Conservation (phyloP, 352 stramenopile genomes). For the Salisapilia sapeloensis region DNA sequence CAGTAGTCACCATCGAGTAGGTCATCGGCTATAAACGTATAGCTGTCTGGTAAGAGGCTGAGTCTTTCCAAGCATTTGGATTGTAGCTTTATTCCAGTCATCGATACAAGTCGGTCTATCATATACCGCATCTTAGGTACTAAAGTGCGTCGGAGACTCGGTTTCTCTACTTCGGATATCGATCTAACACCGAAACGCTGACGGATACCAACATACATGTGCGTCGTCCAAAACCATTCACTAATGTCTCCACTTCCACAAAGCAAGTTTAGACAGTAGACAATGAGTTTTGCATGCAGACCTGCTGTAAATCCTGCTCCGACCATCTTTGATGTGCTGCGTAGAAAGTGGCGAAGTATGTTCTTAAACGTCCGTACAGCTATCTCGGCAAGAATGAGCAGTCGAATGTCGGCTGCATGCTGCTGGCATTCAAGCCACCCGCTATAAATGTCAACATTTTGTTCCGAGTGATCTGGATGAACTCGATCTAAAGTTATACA, state of each 20-base stretch:
- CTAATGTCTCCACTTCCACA: conserved; percentile 35
- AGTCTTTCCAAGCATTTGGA: conserved; percentile 20
- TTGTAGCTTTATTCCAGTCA: conserved; percentile 41
- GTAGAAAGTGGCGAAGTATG: conserved; percentile 58
- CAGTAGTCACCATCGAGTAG: conserved; percentile 17
- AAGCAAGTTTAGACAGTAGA: conserved; percentile 49
- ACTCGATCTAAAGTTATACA: conserved; percentile 39
- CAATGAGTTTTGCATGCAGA: conserved; percentile 24
- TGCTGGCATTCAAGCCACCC: conserved; percentile 42
- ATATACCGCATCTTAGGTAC: conserved; percentile 31
- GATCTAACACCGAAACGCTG: conserved; percentile 44
- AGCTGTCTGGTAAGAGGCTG: conserved; percentile 28
- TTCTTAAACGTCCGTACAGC: conserved; percentile 79
- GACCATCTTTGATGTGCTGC: conserved; percentile 11
- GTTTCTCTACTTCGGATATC: conserved; percentile 58
- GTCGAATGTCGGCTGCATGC: conserved; percentile 31
- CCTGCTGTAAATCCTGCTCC: conserved; percentile 21
- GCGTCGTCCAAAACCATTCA: conserved; percentile 47
- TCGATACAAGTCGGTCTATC: conserved; percentile 21
- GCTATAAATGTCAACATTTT: conserved; percentile 50
- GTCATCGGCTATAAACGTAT: conserved; percentile 67
- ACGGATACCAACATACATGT: conserved; percentile 62
- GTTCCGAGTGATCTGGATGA: conserved; percentile 45
- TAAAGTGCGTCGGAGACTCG: conserved; percentile 46
- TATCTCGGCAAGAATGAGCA: conserved; percentile 73